Conservation (phyloP, 2,329 filamentous ascomycete genomes). For the Akanthomyces uredinophilus region DNA sequence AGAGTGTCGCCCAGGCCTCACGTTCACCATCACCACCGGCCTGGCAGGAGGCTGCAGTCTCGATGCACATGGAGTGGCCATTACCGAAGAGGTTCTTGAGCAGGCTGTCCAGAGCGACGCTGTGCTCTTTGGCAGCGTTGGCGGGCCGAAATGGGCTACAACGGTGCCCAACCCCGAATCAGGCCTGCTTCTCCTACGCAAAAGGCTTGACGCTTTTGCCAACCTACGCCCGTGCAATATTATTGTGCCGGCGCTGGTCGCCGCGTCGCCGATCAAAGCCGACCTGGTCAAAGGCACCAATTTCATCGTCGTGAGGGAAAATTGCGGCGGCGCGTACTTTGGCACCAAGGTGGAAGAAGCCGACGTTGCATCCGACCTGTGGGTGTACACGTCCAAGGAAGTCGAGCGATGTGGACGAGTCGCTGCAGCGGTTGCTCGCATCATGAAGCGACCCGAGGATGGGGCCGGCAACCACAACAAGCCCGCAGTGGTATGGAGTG, state of each 20-base stretch:
- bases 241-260: slow-evolving; percentile 36
- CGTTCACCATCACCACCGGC: slow-evolving; percentile 25
- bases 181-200: slow-evolving; percentile 37
- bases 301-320: slow-evolving; percentile 46
- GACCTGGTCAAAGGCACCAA: slow-evolving; percentile 40
- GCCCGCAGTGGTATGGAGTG: slow-evolving; percentile 40
- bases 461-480: slow-evolving; percentile 24
- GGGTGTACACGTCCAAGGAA: slow-evolving; percentile 40
- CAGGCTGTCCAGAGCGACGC: slow-evolving; percentile 37
- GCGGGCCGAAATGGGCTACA: slow-evolving; percentile 42
- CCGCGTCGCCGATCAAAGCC: slow-evolving; percentile 39
- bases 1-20: slow-evolving; percentile 24
- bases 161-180: slow-evolving; percentile 38
- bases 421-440: slow-evolving; percentile 38
- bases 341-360: slow-evolving; percentile 40
- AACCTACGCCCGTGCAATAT: slow-evolving; percentile 46
- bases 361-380: slow-evolving; percentile 42
- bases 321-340: slow-evolving; percentile 47
- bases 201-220: slow-evolving; percentile 41
- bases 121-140: slow-evolving; percentile 43
- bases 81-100: slow-evolving; percentile 39
- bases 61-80: slow-evolving; percentile 37
- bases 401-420: slow-evolving; percentile 44
- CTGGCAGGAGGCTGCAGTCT: slow-evolving; percentile 35
- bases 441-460: slow-evolving; percentile 23